These are phyloP conservation scores for Mentha longifolia DNA, from an alignment of 257 asterid species.

Conservation along the genomic window DNA sequence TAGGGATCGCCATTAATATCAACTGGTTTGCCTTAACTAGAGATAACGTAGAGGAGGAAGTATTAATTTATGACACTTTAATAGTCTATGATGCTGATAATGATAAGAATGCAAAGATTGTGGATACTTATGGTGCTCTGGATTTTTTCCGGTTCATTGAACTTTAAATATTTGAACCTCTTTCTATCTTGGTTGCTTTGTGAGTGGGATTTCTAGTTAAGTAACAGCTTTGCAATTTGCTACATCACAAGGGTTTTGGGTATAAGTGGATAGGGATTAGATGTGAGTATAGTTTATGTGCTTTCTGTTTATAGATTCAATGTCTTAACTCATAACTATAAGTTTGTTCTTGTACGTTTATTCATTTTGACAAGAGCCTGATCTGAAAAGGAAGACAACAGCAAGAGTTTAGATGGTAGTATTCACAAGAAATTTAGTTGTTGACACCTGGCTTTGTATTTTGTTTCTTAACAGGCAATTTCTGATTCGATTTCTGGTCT, in stretches of 20 bases:
- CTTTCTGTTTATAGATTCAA: neutral
- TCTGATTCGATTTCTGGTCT: constrained; percentile 82
- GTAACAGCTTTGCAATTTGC: neutral
- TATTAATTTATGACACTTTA: neutral
- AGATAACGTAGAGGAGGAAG: neutral
- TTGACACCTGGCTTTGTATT: constrained; percentile 25
- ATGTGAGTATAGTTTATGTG: neutral
- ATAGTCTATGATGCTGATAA: neutral
- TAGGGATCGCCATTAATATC: neutral
- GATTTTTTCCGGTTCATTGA: constrained; percentile 8
- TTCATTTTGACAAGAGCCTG: constrained; percentile 8
- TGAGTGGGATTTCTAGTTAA: too few relatives aligned
- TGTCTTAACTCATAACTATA: neutral
- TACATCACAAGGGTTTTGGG: neutral
- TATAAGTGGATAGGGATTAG: neutral
- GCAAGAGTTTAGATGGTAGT: constrained; percentile 20
- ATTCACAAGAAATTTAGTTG: neutral
- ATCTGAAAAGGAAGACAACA: constrained; percentile 15
- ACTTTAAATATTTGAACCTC: neutral
- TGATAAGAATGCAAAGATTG: neutral
- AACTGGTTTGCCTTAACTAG: neutral
- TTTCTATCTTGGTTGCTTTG: neutral
- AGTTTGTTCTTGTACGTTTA: neutral
- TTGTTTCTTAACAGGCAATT: constrained; percentile 52
- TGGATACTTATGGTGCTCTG: constrained; percentile 2